Evolutionary conservation across 306 rosid species (phyloP), one percentile per base, ranked within the genome.

Genomic region (Quercus berberidifolia): DNA sequence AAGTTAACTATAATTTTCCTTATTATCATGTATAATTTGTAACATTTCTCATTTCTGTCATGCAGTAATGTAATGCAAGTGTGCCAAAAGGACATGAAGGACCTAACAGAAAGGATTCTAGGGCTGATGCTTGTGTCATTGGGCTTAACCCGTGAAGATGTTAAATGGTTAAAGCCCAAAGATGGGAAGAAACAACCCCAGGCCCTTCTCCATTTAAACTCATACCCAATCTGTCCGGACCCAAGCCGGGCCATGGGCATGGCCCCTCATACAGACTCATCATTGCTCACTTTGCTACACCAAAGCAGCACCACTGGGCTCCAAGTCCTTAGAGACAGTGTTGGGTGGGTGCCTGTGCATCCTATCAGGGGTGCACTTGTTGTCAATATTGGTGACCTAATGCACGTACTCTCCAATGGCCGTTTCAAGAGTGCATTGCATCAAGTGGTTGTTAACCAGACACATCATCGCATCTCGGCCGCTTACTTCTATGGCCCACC

Each of bases 181-280:
- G 33, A 5, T 1, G 49, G 54, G 3, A 3, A 15, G 13, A 9
- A 62, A 31, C 9, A 21, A 0, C 12, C 81, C 1, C 71, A 81
- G 19, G 62, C 5, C 57, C 1, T 84, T 2, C 76, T 89, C 18
- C 85, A 84, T 5, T 33, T 91, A 51, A 85, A 88, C 83, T 89
- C 90, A 8, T 87, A 87, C 75, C 96, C 91, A 5, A 25, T 71
- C 0, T 89, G 93, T 78, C 93, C 90, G 1, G 87, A 89, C 43
- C 91, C 91, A 0, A 15, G 23, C 17, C 79, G 31, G 19, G 90
- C 84, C 54, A 81, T 89, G 83, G 96, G 96, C 78, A 12, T 91
- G 26, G 89, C 88, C 30, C 83, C 90, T 35, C 93, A 87, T 31
- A 86, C 89, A 0, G 93, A 89, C 85, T 78, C 93, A 8, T 87